Percentiles rank a stretch among this genome's conserved stretches.
These are phyloP conservation scores for Daldinia concentrica DNA, from an alignment of 495 filamentous ascomycete species.

Conservation along the genomic window DNA sequence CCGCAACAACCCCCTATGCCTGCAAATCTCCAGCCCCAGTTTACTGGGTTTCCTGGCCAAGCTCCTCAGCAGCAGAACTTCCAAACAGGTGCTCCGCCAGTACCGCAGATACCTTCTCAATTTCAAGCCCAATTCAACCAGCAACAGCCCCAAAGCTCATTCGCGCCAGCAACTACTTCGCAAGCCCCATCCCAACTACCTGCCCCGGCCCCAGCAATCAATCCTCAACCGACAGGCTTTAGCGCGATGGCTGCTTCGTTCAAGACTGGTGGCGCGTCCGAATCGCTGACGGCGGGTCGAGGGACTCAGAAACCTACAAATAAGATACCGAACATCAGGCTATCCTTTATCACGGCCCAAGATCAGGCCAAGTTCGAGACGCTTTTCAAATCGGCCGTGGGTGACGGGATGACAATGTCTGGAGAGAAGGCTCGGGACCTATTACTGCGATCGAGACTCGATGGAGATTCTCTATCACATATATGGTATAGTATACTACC, in stretches of 20 bases:
- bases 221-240: conserved; percentile 79
- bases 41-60: conserved; percentile 63
- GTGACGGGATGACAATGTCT: conserved; percentile 82
- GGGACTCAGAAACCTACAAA: conserved; percentile 54
- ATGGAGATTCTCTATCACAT: conserved; percentile 81
- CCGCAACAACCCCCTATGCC: conserved; percentile 28
- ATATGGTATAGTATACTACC: conserved; percentile 72
- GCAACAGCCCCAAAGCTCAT: conserved; percentile 57
- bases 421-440: conserved; percentile 92
- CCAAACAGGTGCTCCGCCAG: conserved; percentile 61
- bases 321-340: conserved; percentile 92
- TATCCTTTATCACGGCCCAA: conserved; percentile 94
- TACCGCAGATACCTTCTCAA: conserved; percentile 65
- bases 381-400: conserved; percentile 94
- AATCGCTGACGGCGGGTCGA: conserved; percentile 61
- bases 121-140: conserved; percentile 59
- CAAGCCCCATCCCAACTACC: conserved; percentile 42
- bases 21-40: conserved; percentile 65
- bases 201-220: conserved; percentile 57
- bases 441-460: conserved; percentile 83
- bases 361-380: conserved; percentile 99
- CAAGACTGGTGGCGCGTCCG: conserved; percentile 64
- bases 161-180: conserved; percentile 50
- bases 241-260: conserved; percentile 88
- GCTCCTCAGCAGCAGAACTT: conserved; percentile 55